Evolutionary conservation across 208 protist species (phyloP).

Genomic region (Plasmodiophora brassicae): DNA sequence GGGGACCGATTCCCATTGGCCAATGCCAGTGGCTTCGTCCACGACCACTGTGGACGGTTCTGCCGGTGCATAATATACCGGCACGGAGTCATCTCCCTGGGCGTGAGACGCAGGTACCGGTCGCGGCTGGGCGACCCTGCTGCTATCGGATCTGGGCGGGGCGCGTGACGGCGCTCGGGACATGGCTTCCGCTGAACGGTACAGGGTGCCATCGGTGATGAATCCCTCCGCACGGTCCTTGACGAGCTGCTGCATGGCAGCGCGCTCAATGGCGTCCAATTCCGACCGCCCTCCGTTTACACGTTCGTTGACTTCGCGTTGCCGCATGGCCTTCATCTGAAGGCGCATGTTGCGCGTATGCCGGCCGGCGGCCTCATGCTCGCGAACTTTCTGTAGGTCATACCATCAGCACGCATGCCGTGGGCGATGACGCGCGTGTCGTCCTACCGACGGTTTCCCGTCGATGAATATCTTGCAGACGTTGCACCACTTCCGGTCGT

Average conservation of each 20-base stretch:
- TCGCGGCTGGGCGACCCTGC: not conserved
- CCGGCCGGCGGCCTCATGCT: not conserved
- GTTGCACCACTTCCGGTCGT: not conserved
- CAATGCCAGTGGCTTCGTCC: not conserved
- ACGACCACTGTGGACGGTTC: not conserved
- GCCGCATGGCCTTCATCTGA: not conserved
- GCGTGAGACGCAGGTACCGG: not conserved
- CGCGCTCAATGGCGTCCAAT: not conserved
- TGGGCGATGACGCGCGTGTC: not conserved
- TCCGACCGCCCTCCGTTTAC: not conserved
- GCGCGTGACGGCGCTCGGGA: not conserved
- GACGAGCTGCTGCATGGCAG: not conserved
- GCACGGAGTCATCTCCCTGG: not conserved
- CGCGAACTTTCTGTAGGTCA: not conserved
- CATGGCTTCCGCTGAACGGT: not conserved
- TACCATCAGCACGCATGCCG: not conserved
- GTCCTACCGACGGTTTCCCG: not conserved
- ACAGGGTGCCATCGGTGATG: not conserved
- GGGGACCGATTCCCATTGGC: not conserved
- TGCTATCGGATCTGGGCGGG: not conserved
- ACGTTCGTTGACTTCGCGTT: not conserved
- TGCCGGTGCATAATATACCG: not conserved
- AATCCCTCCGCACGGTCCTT: not conserved
- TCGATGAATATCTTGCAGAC: not conserved
- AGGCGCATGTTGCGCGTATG: not conserved